A percentile compares a stretch with the other conserved stretches of the same genome.
phyloP scores from a whole-genome alignment of 306 rosid genomes.

The Rosa multiflora region DNA sequence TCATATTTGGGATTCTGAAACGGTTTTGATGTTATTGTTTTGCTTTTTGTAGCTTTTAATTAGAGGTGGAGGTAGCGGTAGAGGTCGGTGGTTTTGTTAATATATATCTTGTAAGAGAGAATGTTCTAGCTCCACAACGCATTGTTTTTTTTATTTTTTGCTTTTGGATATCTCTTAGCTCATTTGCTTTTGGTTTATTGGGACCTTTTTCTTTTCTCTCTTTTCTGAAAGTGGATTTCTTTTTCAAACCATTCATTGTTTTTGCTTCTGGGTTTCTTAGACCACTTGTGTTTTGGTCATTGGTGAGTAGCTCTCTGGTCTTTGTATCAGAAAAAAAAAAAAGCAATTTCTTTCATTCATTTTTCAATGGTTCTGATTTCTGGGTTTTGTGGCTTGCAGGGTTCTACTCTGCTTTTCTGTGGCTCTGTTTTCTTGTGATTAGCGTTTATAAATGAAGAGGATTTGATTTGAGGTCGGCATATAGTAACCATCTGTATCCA shows the following conservation, averaged over 20 bases:
- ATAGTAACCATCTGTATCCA: conserved; percentile 18
- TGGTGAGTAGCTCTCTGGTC: conserved; percentile 12
- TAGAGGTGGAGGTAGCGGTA: conserved; percentile 12
- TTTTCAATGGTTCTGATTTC: conserved; percentile 22
- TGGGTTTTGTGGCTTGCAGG: conserved; percentile 32
- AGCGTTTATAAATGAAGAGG: conserved; percentile 43
- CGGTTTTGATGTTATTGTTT: background rate
- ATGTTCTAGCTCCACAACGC: background rate
- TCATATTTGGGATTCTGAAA: conserved; percentile 4
- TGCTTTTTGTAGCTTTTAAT: background rate
- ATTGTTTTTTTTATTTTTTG: background rate
- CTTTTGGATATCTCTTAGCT: background rate
- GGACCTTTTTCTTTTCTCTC: background rate
- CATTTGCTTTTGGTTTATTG: conserved; percentile 1
- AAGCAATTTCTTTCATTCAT: background rate
- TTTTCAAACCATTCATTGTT: background rate
- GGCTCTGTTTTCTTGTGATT: conserved; percentile 50
- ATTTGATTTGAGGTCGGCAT: conserved; percentile 28
- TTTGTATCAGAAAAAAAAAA: background rate
- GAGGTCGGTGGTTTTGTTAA: conserved; percentile 23
- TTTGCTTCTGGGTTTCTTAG: background rate
- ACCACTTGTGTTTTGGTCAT: background rate
- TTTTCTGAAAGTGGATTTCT: background rate
- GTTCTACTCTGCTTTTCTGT: background rate
- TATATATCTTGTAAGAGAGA: background rate